phyloP scores from a whole-genome alignment of 768 basidiomycete species.

The Boletus pseudo-olivaceus region DNA sequence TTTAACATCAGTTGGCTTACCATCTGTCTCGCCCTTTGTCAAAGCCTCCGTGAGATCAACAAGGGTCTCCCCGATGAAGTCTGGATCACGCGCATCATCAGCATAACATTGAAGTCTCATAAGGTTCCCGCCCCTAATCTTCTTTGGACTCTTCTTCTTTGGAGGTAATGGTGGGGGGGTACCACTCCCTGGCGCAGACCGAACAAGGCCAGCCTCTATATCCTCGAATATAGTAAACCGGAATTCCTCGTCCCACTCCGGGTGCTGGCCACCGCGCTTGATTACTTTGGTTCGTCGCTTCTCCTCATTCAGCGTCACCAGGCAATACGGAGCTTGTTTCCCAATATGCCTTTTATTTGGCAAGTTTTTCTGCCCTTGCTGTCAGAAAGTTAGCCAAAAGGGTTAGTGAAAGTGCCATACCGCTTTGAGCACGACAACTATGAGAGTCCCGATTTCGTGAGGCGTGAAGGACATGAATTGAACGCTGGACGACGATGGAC shows the following conservation, averaged over 20 bases:
- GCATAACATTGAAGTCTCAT: constrained; percentile 90
- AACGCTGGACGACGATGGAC: background rate
- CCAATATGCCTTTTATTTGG: constrained; percentile 91
- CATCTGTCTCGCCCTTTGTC: constrained; percentile 95
- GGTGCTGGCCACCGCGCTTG: constrained; percentile 96
- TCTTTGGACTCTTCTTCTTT: constrained; percentile 48
- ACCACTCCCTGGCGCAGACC: constrained; percentile 38
- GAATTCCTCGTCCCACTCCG: constrained; percentile 98
- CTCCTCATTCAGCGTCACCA: constrained; percentile 73
- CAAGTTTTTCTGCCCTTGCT: constrained; percentile 64
- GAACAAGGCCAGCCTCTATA: constrained; percentile 47
- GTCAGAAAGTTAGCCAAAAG: constrained; percentile 14
- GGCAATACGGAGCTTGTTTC: constrained; percentile 97
- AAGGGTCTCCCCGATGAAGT: constrained; percentile 86
- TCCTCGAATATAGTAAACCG: constrained; percentile 89
- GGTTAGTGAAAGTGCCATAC: constrained; percentile 47
- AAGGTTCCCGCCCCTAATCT: constrained; percentile 65
- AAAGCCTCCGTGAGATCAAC: constrained; percentile 88
- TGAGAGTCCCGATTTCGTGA: constrained; percentile 86
- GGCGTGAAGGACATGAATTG: constrained; percentile 54
- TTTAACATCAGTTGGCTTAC: constrained; percentile 43
- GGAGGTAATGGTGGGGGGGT: constrained; percentile 70
- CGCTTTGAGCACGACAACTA: constrained; percentile 91
- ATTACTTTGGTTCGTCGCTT: constrained; percentile 89
- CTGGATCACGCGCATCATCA: constrained; percentile 93